Conservation (phyloP, 2,329 filamentous ascomycete genomes). For the Drechslerella coelobrocha region DNA sequence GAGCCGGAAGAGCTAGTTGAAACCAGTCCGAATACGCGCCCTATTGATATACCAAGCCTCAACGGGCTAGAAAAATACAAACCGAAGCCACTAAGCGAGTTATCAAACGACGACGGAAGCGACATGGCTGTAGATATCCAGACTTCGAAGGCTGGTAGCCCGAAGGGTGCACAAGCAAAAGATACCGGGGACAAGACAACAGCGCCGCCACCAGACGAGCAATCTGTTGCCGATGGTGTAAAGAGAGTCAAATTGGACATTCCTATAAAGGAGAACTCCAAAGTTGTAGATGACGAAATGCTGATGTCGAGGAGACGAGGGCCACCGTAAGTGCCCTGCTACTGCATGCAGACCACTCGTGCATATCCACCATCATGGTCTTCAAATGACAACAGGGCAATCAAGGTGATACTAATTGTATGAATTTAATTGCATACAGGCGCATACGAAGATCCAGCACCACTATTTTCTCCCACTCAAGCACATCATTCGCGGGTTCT, state of each 20-base stretch:
- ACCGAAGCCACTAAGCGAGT: not conserved
- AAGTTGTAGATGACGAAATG: constrained; percentile 7
- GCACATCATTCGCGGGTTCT: constrained; percentile 1
- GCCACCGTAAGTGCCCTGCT: constrained; percentile 29
- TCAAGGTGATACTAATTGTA: not conserved
- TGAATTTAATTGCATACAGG: constrained; percentile 7
- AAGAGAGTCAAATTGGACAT: constrained; percentile 42
- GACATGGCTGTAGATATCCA: constrained; percentile 3
- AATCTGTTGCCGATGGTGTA: constrained; percentile 5
- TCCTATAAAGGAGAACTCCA: constrained; percentile 1
- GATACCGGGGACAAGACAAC: constrained; percentile 11
- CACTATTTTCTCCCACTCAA: constrained; percentile 44
- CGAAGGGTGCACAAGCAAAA: constrained; percentile 3
- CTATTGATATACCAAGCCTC: constrained; percentile 18
- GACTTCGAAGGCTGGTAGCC: constrained; percentile 7
- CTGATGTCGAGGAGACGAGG: constrained; percentile 14
- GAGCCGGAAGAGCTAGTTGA: constrained; percentile 28
- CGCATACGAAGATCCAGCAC: constrained; percentile 41
- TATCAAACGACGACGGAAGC: constrained; percentile 17
- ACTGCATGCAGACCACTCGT: too few relatives aligned
- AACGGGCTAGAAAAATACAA: constrained; percentile 7
- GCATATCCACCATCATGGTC: too few relatives aligned
- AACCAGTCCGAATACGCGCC: constrained; percentile 3
- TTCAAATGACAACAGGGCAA: not conserved
- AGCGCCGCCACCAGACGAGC: not conserved